Conservation (phyloP, 2,329 filamentous ascomycete genomes). For the Calonectria hawksworthii region DNA sequence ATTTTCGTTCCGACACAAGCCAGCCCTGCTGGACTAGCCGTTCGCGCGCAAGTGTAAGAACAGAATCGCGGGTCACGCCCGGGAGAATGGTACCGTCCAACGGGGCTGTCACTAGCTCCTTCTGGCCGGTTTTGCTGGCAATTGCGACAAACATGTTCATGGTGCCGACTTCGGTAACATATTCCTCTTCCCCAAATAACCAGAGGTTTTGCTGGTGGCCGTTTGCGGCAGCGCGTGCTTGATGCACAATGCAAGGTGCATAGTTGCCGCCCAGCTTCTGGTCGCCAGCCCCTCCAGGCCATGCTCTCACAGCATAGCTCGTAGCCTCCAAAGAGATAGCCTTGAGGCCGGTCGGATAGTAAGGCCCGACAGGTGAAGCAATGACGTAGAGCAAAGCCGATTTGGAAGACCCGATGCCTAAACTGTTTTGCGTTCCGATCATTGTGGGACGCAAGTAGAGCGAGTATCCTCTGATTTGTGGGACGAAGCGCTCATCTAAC, state of each 20-base stretch:
- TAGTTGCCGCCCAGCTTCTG: slow-evolving; percentile 99
- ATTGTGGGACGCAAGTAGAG: slow-evolving; percentile 96
- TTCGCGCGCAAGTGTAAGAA: slow-evolving; percentile 87
- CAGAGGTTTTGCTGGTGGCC: slow-evolving; percentile 99
- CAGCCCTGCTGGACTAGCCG: slow-evolving; percentile 89
- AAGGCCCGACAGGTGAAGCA: slow-evolving; percentile 94
- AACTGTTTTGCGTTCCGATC: slow-evolving; percentile 95
- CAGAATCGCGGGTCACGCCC: slow-evolving; percentile 93
- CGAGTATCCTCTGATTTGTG: slow-evolving; percentile 87
- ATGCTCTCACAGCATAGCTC: slow-evolving; percentile 95
- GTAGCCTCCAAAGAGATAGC: slow-evolving; percentile 95
- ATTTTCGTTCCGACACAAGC: slow-evolving; percentile 89
- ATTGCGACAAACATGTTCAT: slow-evolving; percentile 98
- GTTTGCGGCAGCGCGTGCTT: slow-evolving; percentile 89
- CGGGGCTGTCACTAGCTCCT: slow-evolving; percentile 92
- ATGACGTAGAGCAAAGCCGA: slow-evolving; percentile 95
- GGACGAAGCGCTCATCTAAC: slow-evolving; percentile 91
- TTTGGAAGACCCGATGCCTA: slow-evolving; percentile 92
- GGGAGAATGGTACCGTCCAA: slow-evolving; percentile 97
- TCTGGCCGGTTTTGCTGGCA: slow-evolving; percentile 89
- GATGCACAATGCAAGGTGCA: slow-evolving; percentile 97
- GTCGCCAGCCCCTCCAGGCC: slow-evolving; percentile 97
- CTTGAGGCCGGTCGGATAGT: slow-evolving; percentile 99
- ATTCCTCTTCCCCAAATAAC: slow-evolving; percentile 96
- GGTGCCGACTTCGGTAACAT: slow-evolving; percentile 95